Evolutionary conservation across 2,329 filamentous ascomycete species (phyloP), one percentile per base, ranked within the genome.

Genomic region (Trichoderma pleuroti): DNA sequence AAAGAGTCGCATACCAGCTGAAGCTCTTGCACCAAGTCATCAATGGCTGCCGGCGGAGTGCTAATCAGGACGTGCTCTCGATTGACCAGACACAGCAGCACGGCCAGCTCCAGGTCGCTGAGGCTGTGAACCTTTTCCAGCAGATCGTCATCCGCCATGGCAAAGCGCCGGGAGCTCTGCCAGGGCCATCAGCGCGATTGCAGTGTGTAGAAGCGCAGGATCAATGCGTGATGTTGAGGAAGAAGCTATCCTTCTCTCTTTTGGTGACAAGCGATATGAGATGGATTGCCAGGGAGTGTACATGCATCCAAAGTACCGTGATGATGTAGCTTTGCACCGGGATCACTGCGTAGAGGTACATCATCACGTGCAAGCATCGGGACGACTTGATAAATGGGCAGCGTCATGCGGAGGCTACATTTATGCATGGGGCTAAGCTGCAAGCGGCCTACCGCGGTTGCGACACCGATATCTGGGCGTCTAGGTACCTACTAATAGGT

Each of bases 21-120:
- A 26, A 97, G 83, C 80, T 97, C 93, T 66, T 88, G 86, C 56
- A 90, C 86, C n/a, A 97, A 84, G 74, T 90, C 86, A 79, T 92
- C 86, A 70, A 95, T 81, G 66, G 84, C 82, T 42, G 87, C 82
- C 5, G 83, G 79, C 3, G 90, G 87, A 18, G 93, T 92, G 80
- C 93, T 91, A 77, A 98, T 89, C 75, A 98, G 90, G 82, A 93
- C 97, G 80, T 98, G 94, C 80, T 97, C 92, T 74, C 91, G 87
- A 72, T 91, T 90, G 73, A 94, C 86, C 65, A 98, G 87, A 78
- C 92, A 94, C 64, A 98, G 87, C 52, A 98, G 86, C 16, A 92
- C 83, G 28, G 95, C 96, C 72, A 98, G 88, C 82, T 98, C 94
- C 52, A 98, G 86, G 82, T 98, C 94, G 77, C 91, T 92, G 73